Evolutionary conservation across 345 rosid genomes (phyloP).

Genomic region (Citrus trifoliata): DNA sequence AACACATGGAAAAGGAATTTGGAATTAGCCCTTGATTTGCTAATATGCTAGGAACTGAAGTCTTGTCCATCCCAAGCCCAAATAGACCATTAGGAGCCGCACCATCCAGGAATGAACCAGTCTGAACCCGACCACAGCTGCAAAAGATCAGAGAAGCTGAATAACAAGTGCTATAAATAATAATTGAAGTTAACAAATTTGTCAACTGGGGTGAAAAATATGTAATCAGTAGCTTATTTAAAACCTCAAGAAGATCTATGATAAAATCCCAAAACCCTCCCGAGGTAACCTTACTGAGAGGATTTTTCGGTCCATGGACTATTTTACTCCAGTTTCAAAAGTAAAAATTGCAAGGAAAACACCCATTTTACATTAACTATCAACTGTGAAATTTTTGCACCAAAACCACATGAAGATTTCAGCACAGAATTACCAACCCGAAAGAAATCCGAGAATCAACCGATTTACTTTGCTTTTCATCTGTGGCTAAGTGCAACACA

Average conservation of each 20-base stretch:
- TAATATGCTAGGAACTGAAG: slow-evolving; percentile 87
- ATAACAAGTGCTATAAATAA: background rate
- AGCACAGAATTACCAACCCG: slow-evolving; percentile 44
- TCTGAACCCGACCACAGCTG: slow-evolving; percentile 88
- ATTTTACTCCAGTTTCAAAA: background rate
- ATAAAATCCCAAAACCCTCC: background rate
- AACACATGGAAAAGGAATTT: slow-evolving; percentile 97
- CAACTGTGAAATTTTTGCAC: background rate
- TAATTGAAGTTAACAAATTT: background rate
- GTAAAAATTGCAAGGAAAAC: background rate
- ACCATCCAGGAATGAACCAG: slow-evolving; percentile 78
- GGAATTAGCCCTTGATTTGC: slow-evolving; percentile 60
- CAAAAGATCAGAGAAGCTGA: slow-evolving; percentile 19
- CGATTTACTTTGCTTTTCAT: slow-evolving; percentile 33
- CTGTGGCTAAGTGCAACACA: slow-evolving; percentile 54
- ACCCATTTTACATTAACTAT: background rate
- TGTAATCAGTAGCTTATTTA: background rate
- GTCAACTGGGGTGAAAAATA: background rate
- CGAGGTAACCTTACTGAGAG: background rate
- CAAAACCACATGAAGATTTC: background rate
- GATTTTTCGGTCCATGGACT: background rate
- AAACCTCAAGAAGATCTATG: background rate
- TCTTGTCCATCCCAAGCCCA: slow-evolving; percentile 81
- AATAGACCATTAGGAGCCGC: slow-evolving; percentile 97
- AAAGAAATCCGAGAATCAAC: slow-evolving; percentile 49